Evolutionary conservation across 139 green algal genomes (phyloP), one percentile per base, ranked within the genome.

Genomic region (Chlorella sp.): DNA sequence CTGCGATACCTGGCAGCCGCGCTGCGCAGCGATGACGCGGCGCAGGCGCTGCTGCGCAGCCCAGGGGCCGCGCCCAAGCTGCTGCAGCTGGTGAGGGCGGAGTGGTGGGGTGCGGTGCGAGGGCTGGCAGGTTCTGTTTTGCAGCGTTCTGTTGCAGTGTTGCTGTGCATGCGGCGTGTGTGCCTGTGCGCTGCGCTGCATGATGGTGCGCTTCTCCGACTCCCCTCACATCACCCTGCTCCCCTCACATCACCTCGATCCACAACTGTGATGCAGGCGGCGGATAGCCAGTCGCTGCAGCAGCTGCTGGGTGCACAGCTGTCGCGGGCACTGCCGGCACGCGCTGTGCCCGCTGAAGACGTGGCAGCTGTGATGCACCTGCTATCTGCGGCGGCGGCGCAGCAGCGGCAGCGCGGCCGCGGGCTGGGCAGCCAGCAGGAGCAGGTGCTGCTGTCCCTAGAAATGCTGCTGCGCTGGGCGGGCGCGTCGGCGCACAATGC

Each of bases 401-500:
- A 24, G 48, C 28, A 46, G 9, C 26, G 51, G 34, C 38, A 14
- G 11, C 70, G 70, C 40, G 19, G 70, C 36, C 40, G 70, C 38
- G 22, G 70, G 40, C 40, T 36, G 5, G 58, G 30, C 34, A 30
- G 1, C 14, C 79, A 64, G 62, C 79, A 34, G 30, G 30, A 73
- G 64, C 64, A 76, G 79, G 26, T 58, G 46, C 67, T 44, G 43
- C 79, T 87, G 62, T 75, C 81, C 14, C 79, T 89, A 74, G 82
- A 80, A 54, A 65, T 88, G 36, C 73, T 90, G 86, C 30, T 80
- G 41, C 43, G 77, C 7, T 93, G 88, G 87, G 92, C 91, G 34
- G 86, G 87, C 20, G 83, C 77, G 8, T 85, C 70, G 19, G 34
- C 86, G 28, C 58, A 80, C 70, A 93, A 93, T 70, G 89, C 84